Percentiles rank a stretch among this genome's conserved stretches.
Evolutionary conservation across 768 basidiomycete genomes (phyloP).

Genomic region (Tulasnella sp.): DNA sequence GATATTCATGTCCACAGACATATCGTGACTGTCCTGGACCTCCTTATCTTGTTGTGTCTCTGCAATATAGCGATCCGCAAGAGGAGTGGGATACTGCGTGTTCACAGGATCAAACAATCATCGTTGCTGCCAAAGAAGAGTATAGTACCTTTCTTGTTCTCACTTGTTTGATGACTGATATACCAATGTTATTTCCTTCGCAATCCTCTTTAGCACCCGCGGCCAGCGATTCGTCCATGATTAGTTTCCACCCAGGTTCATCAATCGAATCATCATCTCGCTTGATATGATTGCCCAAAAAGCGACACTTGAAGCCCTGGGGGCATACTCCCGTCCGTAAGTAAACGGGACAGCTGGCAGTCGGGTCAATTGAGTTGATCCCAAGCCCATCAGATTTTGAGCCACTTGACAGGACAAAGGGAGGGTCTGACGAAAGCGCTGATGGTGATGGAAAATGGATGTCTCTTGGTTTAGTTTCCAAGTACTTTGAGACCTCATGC

Average conservation of each 20-base stretch:
- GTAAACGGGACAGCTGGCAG: constrained; percentile 53
- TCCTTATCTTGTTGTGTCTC: constrained; percentile 14
- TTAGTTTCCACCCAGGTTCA: too few relatives aligned
- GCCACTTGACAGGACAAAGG: too few relatives aligned
- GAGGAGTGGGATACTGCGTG: constrained; percentile 50
- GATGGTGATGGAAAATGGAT: constrained; percentile 42
- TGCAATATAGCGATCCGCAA: constrained; percentile 48
- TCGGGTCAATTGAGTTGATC: constrained; percentile 31
- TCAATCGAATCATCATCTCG: too few relatives aligned
- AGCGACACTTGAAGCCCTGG: constrained; percentile 83
- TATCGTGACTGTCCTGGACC: neutral
- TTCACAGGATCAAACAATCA: too few relatives aligned
- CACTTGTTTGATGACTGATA: constrained; percentile 45
- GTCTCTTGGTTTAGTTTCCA: constrained; percentile 62
- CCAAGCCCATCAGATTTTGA: constrained; percentile 20
- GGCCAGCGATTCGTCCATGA: too few relatives aligned
- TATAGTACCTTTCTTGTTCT: constrained; percentile 49
- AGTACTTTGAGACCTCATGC: constrained; percentile 66
- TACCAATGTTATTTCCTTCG: constrained; percentile 59
- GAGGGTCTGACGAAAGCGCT: constrained; percentile 34
- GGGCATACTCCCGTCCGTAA: constrained; percentile 60
- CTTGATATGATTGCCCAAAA: constrained; percentile 69
- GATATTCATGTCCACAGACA: too few relatives aligned
- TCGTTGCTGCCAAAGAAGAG: too few relatives aligned
- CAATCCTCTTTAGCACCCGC: too few relatives aligned